Conservation (phyloP, 2,329 filamentous ascomycete species). For the Cyphellophora attinorum region DNA sequence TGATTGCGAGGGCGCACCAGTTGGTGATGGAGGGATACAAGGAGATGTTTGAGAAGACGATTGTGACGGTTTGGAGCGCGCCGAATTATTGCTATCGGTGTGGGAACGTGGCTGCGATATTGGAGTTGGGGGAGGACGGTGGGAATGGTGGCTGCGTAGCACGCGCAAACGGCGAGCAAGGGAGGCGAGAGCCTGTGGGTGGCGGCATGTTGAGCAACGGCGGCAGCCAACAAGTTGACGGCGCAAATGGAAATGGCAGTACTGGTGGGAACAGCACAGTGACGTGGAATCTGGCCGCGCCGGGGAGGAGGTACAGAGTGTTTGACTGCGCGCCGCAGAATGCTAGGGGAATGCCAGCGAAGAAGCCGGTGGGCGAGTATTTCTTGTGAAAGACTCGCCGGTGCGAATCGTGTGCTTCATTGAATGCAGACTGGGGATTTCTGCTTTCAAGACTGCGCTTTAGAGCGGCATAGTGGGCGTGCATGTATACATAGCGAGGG, state of each 20-base stretch:
- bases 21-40: conserved; percentile 99
- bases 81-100: conserved; percentile 96
- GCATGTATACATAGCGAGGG: too few relatives aligned
- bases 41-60: conserved; percentile 94
- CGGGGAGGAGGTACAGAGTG: conserved; percentile 82
- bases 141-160: conserved; percentile 42
- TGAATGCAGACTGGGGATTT: too few relatives aligned
- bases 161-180: conserved; percentile 32
- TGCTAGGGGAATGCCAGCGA: conserved; percentile 92
- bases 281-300: conserved; percentile 43
- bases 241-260: not conserved
- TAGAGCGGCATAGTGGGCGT: too few relatives aligned
- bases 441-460: too few relatives aligned
- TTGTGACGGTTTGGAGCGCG: conserved; percentile 97
- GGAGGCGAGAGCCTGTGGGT: conserved; percentile 24
- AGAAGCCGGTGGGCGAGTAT: conserved; percentile 96
- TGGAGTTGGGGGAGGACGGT: conserved; percentile 64
- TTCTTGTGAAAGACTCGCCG: too few relatives aligned
- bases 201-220: conserved; percentile 11
- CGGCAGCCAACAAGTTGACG: conserved; percentile 4
- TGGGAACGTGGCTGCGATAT: conserved; percentile 87
- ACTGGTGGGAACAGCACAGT: conserved; percentile 4
- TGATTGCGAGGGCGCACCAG: conserved; percentile 91
- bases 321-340: conserved; percentile 97
- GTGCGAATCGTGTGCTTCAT: too few relatives aligned